phyloP scores from a whole-genome alignment of 768 basidiomycete genomes.

The Podaxis sp. region DNA sequence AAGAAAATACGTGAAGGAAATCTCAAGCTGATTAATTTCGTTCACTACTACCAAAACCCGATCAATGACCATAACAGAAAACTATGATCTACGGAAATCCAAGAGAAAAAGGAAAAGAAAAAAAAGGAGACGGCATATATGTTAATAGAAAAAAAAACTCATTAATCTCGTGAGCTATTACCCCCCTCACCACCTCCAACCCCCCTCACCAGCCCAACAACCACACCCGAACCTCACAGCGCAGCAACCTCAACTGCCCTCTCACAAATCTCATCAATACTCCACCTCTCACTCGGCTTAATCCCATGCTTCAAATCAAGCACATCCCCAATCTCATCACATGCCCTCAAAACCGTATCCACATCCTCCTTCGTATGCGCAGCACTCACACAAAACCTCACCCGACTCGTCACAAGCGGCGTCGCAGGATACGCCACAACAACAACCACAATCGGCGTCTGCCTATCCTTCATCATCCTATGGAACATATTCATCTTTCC shows the following conservation, averaged over 20 bases:
- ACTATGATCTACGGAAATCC: neutral
- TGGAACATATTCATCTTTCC: conserved; percentile 94
- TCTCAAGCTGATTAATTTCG: neutral
- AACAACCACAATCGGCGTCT: conserved; percentile 83
- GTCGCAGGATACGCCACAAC: conserved; percentile 93
- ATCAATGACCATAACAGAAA: neutral
- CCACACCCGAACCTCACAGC: conserved; percentile 17
- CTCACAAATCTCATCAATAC: conserved; percentile 68
- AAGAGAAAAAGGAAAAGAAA: neutral
- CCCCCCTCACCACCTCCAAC: too few species aligned
- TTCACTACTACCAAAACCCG: neutral
- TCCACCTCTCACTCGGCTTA: conserved; percentile 62
- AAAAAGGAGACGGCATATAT: neutral
- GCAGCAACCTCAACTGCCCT: conserved; percentile 76
- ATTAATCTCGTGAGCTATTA: neutral
- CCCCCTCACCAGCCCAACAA: neutral
- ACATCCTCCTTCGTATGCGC: conserved; percentile 98
- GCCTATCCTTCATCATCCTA: conserved; percentile 79
- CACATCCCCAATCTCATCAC: conserved; percentile 88
- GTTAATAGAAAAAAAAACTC: neutral
- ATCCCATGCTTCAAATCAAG: conserved; percentile 87
- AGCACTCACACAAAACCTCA: conserved; percentile 92
- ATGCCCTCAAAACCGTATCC: conserved; percentile 80
- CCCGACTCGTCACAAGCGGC: conserved; percentile 82
- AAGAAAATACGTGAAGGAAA: neutral